Evolutionary conservation across 2,329 filamentous ascomycete species (phyloP), one percentile per base, ranked within the genome.

Genomic region (Penicillium hordei): DNA sequence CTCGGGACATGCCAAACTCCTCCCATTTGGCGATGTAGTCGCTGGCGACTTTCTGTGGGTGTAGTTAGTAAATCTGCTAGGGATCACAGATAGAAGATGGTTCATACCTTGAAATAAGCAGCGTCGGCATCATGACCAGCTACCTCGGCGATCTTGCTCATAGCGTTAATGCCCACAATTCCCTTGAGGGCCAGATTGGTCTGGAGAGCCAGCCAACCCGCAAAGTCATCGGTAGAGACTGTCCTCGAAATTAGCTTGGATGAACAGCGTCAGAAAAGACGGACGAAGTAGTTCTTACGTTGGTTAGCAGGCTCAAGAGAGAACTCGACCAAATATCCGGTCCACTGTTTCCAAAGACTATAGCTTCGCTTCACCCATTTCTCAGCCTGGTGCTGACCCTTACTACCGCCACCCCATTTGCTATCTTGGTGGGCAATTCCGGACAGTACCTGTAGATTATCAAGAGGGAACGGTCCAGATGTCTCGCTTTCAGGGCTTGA

Each of bases 151-250:
- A 94, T 82, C 63, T 88, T 83, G 63, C 85, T 85, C 86, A 92
- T 92, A 25, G 89, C 89, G 70, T 87, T 86, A 72, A 93, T 89
- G 23, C 89, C 90, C 55, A 94, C 86, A 64, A 93, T 93, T 43
- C 90, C 90, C 75, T 94, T 94, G 60, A 94, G 80, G 0, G 90
- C 90, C 23, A 94, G 79, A 68, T 94, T 93, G 2, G 89, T 93
- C 72, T 93, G 90, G 61, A 93, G 86, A 5, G 87, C 83, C 21
- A 92, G 80, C 72, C 87, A 87, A 40, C 90, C 90, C 1, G 90
- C 90, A 71, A 93, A 94, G 69, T 94, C 90, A 68, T 94, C 90
- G 1, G 90, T 94, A 21, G 87, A 91, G 17, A 94, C 81, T 83
- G 55, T 48, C 36, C 52, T 38, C 39, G 17, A 17, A 44, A 17